phyloP scores from a whole-genome alignment of 139 green algal species.

The Trebouxia sp. region DNA sequence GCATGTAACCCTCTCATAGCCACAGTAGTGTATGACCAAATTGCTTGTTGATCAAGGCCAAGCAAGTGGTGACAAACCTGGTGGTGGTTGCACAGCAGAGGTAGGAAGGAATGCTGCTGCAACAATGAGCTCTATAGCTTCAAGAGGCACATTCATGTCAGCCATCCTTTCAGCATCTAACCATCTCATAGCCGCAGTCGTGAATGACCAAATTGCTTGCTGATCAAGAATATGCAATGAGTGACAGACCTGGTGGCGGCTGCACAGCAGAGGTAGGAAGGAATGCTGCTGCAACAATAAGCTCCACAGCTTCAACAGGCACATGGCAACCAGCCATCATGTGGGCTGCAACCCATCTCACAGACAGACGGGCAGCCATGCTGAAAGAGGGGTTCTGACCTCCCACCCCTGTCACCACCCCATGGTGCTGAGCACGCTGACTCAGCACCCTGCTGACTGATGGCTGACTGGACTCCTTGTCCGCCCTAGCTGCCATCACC shows the following conservation, averaged over 20 bases:
- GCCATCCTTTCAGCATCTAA: no score
- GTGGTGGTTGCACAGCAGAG: neutral
- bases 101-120: slow-evolving; percentile 48
- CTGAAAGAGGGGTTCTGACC: slow-evolving; percentile 60
- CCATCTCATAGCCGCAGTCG: no score
- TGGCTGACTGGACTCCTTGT: slow-evolving; percentile 4
- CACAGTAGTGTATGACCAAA: no score
- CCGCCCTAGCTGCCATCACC: slow-evolving; percentile 29
- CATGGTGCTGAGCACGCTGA: slow-evolving; percentile 66
- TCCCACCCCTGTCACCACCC: slow-evolving; percentile 48
- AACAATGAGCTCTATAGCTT: slow-evolving; percentile 71
- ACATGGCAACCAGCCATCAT: slow-evolving; percentile 59
- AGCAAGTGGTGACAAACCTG: no score
- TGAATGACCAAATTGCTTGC: no score
- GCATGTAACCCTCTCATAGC: no score
- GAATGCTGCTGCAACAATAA: slow-evolving; percentile 66
- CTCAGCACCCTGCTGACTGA: slow-evolving; percentile 33
- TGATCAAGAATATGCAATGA: no score
- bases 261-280: neutral
- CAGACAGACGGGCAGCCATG: slow-evolving; percentile 54
- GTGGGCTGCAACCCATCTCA: slow-evolving; percentile 70
- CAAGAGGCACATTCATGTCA: no score
- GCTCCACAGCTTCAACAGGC: slow-evolving; percentile 65
- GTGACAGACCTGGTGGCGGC: neutral
- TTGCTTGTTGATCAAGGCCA: no score